phyloP scores from a whole-genome alignment of 257 asterid genomes.

The Ajuga chamaepitys region DNA sequence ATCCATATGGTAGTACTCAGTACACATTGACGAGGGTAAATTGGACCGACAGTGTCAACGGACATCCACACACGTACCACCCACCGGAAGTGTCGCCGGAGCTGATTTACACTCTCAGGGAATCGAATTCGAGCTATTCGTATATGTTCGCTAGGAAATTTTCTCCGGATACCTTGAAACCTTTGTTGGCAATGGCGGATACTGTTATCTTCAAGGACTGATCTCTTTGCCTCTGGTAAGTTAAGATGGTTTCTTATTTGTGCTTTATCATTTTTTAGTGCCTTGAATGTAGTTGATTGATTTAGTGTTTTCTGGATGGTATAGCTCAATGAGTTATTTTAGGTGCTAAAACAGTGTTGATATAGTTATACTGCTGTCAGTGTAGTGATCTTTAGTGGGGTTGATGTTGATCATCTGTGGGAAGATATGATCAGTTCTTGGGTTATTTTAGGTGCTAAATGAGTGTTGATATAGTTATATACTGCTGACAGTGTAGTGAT shows the following conservation, averaged over 20 bases:
- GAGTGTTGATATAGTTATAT: conserved; percentile 1
- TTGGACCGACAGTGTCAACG: conserved; percentile 73
- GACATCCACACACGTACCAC: conserved; percentile 85
- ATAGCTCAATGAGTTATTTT: background rate
- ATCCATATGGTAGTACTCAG: conserved; percentile 50
- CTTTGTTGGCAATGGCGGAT: conserved; percentile 67
- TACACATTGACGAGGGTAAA: conserved; percentile 77
- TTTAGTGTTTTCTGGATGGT: background rate
- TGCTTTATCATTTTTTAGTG: background rate
- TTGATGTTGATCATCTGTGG: conserved; percentile 12
- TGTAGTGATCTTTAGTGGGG: background rate
- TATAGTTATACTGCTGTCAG: background rate
- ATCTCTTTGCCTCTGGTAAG: conserved; percentile 47
- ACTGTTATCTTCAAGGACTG: conserved; percentile 74
- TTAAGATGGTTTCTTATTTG: conserved; percentile 8
- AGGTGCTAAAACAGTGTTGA: conserved; percentile 2
- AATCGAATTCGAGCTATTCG: conserved; percentile 52
- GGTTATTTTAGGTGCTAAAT: background rate
- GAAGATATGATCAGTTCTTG: conserved; percentile 6
- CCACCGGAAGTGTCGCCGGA: conserved; percentile 55
- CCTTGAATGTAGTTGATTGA: conserved; percentile 10
- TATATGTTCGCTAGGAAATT: conserved; percentile 79
- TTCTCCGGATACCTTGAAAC: conserved; percentile 68
- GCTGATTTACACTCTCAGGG: conserved; percentile 60
- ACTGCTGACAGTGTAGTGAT: background rate